Percentiles rank a stretch among this genome's conserved stretches.
These are phyloP conservation scores for Podospora tetraspora DNA, from an alignment of 495 filamentous ascomycete species.

Conservation along the genomic window DNA sequence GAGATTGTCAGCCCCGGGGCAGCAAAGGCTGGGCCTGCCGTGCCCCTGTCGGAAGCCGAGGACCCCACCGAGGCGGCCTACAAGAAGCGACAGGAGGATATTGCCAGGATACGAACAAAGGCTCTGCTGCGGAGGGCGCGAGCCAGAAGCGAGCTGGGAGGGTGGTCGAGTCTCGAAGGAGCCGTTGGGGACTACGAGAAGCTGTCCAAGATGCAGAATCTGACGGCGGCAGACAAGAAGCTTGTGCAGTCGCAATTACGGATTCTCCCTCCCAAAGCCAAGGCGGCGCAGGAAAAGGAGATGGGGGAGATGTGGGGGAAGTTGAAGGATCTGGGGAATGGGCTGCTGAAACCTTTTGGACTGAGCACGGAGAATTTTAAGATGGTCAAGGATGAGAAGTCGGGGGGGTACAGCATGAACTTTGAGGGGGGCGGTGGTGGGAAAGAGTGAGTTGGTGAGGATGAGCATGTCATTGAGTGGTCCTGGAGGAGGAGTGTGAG, in stretches of 20 bases:
- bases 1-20: conserved; percentile 51
- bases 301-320: conserved; percentile 96
- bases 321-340: conserved; percentile 88
- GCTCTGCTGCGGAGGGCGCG: conserved; percentile 79
- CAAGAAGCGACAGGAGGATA: conserved; percentile 49
- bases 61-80: conserved; percentile 22
- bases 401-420: conserved; percentile 88
- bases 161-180: conserved; percentile 77
- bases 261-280: conserved; percentile 59
- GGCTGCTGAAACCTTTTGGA: conserved; percentile 87
- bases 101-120: conserved; percentile 76
- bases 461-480: not conserved
- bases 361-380: conserved; percentile 90
- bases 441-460: not conserved
- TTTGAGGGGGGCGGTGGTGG: conserved; percentile 40
- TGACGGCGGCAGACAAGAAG: conserved; percentile 59
- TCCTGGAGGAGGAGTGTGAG: not conserved
- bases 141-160: conserved; percentile 62
- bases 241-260: conserved; percentile 61
- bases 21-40: conserved; percentile 41
- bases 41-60: conserved; percentile 33
- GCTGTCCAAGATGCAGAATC: conserved; percentile 49
- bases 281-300: conserved; percentile 74
- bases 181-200: conserved; percentile 72
- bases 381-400: conserved; percentile 82